Base-by-base conservation (phyloP, 2,329 filamentous ascomycete genomes). In the Pyricularia sp. region DNA sequence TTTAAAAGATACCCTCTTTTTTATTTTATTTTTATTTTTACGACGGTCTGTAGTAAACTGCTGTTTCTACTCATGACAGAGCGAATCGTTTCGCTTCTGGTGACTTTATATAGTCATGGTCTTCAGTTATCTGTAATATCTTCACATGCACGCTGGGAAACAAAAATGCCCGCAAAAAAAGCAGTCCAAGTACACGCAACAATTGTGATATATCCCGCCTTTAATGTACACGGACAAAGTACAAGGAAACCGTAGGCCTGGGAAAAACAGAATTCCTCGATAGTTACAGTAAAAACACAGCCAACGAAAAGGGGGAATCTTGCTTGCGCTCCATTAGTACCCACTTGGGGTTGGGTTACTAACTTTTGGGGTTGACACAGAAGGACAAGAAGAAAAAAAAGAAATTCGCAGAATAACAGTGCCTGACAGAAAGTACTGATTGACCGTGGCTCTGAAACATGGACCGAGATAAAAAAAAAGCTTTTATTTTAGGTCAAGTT, bases 291-390 rank as follows among this genome's bases (percentile, higher is more conserved):
- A 55, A 7, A 14, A 26, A 55, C 26, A 36, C 64, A 28, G n/a
- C 30, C 26, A 31, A 30, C 11, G 7, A 72, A 55, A 4, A 42
- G 5, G 64, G 70, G 74, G 64, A 50, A 50, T 50, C 42, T 50
- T 50, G 42, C 42, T 50, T 50, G 42, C 42, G 42, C 42, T 50
- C 42, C 72, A 68, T 36, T 12, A 77, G 69, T 10, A 75, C 61
- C 9, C 69, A 67, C 31, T 69, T n/a, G n/a, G 30, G 31, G 75
- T 68, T 30, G 36, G 36, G 36, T 42, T 17, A 42, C 36, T 17
- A 17, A 20, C 36, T 42, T 42, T 50, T 50, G 42, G 17, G 20
- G 42, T 50, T 50, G 42, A 50, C 42, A 50, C 42, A 50, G 42
- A 36, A 36, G 42, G 42, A 20, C 6, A 14, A 42, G 36, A 42